These are phyloP conservation scores for Mucor mucedo DNA, from an alignment of 371 early-diverging fungal species.

Conservation along the genomic window DNA sequence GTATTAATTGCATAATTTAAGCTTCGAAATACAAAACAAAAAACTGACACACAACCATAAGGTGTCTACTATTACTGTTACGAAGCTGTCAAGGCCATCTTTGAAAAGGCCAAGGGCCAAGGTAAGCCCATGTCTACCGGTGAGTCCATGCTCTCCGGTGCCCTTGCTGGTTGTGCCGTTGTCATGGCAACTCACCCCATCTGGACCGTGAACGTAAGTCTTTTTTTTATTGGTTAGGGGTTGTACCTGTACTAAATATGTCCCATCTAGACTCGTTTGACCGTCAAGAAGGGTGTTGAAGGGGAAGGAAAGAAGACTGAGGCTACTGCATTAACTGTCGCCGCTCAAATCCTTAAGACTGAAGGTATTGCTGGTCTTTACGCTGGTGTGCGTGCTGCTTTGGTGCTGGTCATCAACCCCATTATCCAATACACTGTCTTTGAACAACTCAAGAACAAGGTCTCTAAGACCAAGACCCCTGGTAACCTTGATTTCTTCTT, in stretches of 20 bases:
- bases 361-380: conserved; percentile 88
- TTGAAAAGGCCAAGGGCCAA: conserved; percentile 70
- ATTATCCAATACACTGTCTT: conserved; percentile 97
- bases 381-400: conserved; percentile 89
- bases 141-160: conserved; percentile 92
- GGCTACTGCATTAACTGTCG: conserved; percentile 54
- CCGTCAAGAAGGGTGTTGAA: conserved; percentile 63
- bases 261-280: conserved; percentile 63
- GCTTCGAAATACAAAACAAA: neutral
- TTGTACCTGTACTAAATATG: neutral
- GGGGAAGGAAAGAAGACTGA: conserved; percentile 46
- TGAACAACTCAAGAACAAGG: conserved; percentile 85
- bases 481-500: conserved; percentile 91
- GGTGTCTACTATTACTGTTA: conserved; percentile 94
- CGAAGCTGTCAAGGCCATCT: conserved; percentile 85
- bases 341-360: conserved; percentile 76
- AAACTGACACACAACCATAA: conserved; percentile 8
- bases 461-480: conserved; percentile 62
- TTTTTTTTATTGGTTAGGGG: neutral
- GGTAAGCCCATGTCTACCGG: conserved; percentile 71
- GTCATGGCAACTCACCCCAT: conserved; percentile 94
- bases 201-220: conserved; percentile 93
- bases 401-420: conserved; percentile 97
- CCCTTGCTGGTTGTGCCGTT: conserved; percentile 89
- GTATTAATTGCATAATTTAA: too few species aligned